phyloP scores from a whole-genome alignment of 2,329 filamentous ascomycete genomes.

The Aurifilum marmelostoma region DNA sequence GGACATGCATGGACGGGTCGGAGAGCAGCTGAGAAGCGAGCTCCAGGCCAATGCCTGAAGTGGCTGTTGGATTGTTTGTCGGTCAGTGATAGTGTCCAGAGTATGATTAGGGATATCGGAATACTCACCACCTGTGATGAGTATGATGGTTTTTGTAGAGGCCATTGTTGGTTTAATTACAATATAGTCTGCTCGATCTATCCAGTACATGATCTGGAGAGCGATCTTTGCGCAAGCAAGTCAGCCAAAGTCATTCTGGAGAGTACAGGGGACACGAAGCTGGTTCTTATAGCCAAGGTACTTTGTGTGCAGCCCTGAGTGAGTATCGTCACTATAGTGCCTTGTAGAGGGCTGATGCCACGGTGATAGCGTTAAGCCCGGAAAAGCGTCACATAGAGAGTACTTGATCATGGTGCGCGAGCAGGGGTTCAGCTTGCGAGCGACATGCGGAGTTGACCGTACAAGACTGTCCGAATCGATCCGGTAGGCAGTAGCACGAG shows the following conservation, averaged over 20 bases:
- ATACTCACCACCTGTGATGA: not conserved
- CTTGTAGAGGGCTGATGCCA: not conserved
- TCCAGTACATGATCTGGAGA: not conserved
- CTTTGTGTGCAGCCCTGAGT: not conserved
- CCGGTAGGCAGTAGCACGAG: not conserved
- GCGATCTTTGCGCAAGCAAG: not conserved
- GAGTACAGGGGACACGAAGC: not conserved
- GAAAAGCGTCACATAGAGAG: not conserved
- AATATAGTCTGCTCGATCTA: not conserved
- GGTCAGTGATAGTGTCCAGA: not conserved
- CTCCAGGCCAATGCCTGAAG: slow-evolving; percentile 5
- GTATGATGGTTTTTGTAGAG: not conserved
- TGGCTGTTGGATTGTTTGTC: not conserved
- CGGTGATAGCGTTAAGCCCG: not conserved
- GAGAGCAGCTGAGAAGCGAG: not conserved
- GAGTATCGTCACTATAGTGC: not conserved
- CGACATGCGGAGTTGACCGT: not conserved
- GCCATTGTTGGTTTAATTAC: not conserved
- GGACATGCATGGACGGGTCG: not conserved
- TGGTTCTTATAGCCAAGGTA: not conserved
- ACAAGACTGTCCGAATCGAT: not conserved
- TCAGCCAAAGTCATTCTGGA: not conserved
- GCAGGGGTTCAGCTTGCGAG: not conserved
- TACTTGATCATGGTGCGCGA: not conserved
- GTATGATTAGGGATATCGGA: too few species aligned